Percentiles rank a stretch among this genome's conserved stretches.
Conservation (phyloP, 805 yeast genomes). For the Kodamaea neixiangensis region DNA sequence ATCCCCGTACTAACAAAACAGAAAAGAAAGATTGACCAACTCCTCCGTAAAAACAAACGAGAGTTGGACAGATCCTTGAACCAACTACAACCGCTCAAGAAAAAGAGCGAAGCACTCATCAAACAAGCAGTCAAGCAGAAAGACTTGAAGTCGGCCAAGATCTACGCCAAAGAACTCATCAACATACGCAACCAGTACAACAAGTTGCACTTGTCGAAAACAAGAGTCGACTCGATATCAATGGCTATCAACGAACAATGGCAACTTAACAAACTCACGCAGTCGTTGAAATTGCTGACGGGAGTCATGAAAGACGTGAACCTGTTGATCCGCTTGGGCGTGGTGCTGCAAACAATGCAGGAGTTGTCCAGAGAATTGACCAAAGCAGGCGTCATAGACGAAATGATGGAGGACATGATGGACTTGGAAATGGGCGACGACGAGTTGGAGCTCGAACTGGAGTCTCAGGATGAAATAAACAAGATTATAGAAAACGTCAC, state of each 20-base stretch:
- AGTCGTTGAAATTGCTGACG: conserved; percentile 76
- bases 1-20: conserved; percentile 17
- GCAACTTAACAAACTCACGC: conserved; percentile 78
- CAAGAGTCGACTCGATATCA: conserved; percentile 80
- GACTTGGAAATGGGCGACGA: conserved; percentile 64
- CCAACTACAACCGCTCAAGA: conserved; percentile 58
- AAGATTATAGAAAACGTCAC: conserved; percentile 50
- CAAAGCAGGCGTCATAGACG: conserved; percentile 85
- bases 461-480: conserved; percentile 67
- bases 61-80: conserved; percentile 78
- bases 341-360: conserved; percentile 77
- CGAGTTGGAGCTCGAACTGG: conserved; percentile 58
- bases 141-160: conserved; percentile 71
- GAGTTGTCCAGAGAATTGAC: conserved; percentile 84
- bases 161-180: conserved; percentile 82
- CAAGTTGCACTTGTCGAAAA: conserved; percentile 75
- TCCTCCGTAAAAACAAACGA: conserved; percentile 81
- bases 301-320: conserved; percentile 88
- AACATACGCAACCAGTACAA: conserved; percentile 71
- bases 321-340: conserved; percentile 74
- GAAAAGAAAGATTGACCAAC: conserved; percentile 74
- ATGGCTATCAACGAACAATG: conserved; percentile 93
- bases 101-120: conserved; percentile 76
- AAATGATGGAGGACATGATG: conserved; percentile 90
- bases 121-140: conserved; percentile 73